Percentiles rank a stretch among this genome's conserved stretches.
Conservation (phyloP, 2,329 filamentous ascomycete genomes). For the Bipolaris oryzae region DNA sequence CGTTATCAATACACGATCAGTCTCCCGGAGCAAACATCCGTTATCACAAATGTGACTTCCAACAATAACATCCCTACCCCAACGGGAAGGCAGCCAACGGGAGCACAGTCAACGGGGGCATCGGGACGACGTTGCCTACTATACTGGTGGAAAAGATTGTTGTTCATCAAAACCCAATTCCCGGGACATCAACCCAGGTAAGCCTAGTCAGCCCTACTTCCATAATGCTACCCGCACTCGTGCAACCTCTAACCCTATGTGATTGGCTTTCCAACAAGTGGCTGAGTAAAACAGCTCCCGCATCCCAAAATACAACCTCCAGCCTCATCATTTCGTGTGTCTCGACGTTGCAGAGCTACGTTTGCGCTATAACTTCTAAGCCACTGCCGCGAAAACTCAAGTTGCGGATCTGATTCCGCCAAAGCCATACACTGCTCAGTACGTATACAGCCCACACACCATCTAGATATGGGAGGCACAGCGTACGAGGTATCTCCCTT, state of each 20-base stretch:
- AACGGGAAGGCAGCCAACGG: neutral
- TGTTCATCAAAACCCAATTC: neutral
- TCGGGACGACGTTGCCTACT: too few relatives aligned
- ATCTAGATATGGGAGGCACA: neutral
- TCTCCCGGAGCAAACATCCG: conserved; percentile 3
- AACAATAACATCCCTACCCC: neutral
- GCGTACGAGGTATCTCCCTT: neutral
- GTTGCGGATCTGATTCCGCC: neutral
- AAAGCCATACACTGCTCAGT: neutral
- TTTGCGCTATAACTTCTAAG: conserved; percentile 1
- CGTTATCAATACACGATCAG: neutral
- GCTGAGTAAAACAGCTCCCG: neutral
- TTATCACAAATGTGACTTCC: neutral
- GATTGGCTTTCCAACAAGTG: conserved; percentile 9
- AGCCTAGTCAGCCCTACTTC: conserved; percentile 4
- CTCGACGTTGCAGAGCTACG: neutral
- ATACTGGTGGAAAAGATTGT: neutral
- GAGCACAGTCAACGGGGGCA: neutral
- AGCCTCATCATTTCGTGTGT: neutral
- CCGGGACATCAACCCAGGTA: neutral
- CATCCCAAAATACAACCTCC: neutral
- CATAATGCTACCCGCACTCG: conserved; percentile 9
- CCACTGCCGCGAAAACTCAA: neutral
- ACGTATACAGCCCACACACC: neutral
- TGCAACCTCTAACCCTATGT: conserved; percentile 26